Evolutionary conservation across 768 basidiomycete genomes (phyloP).

Genomic region (Leccinellum rugosiceps): DNA sequence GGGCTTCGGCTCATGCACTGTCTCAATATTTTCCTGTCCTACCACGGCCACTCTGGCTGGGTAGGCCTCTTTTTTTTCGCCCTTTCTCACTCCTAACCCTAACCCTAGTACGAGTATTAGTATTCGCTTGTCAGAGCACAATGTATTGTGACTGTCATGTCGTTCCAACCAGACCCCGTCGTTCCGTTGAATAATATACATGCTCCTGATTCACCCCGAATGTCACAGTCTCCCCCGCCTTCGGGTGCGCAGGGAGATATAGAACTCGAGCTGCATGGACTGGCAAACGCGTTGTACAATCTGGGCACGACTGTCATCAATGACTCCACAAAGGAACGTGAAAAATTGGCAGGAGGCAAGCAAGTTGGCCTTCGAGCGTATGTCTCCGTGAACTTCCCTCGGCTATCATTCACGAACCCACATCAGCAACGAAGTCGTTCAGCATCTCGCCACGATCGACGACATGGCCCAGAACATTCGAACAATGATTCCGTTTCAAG

Average conservation of each 20-base stretch:
- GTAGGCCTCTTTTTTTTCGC: slow-evolving; percentile 27
- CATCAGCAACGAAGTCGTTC: slow-evolving; percentile 69
- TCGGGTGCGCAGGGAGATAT: slow-evolving; percentile 67
- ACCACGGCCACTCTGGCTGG: slow-evolving; percentile 50
- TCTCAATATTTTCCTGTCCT: slow-evolving; percentile 79
- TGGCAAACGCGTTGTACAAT: slow-evolving; percentile 77
- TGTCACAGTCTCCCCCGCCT: slow-evolving; percentile 73
- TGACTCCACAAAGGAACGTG: slow-evolving; percentile 77
- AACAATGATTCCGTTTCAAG: slow-evolving; percentile 72
- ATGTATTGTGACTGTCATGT: no score
- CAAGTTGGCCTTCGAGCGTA: slow-evolving; percentile 78
- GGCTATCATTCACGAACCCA: neutral
- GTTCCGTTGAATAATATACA: slow-evolving; percentile 4
- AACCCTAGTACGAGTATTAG: no score
- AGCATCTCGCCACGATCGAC: slow-evolving; percentile 64
- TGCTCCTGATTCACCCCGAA: slow-evolving; percentile 53
- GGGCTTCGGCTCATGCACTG: slow-evolving; percentile 72
- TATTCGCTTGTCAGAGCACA: no score
- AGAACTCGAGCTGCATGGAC: slow-evolving; percentile 70
- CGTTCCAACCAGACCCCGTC: neutral
- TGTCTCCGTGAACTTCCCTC: slow-evolving; percentile 13
- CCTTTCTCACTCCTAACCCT: slow-evolving; percentile 24
- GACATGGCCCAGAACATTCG: slow-evolving; percentile 58
- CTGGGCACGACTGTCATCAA: slow-evolving; percentile 81
- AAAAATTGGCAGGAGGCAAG: slow-evolving; percentile 66